These are phyloP conservation scores for Epicoccum sorghinum DNA, from an alignment of 2,329 filamentous ascomycete genomes.

Conservation along the genomic window DNA sequence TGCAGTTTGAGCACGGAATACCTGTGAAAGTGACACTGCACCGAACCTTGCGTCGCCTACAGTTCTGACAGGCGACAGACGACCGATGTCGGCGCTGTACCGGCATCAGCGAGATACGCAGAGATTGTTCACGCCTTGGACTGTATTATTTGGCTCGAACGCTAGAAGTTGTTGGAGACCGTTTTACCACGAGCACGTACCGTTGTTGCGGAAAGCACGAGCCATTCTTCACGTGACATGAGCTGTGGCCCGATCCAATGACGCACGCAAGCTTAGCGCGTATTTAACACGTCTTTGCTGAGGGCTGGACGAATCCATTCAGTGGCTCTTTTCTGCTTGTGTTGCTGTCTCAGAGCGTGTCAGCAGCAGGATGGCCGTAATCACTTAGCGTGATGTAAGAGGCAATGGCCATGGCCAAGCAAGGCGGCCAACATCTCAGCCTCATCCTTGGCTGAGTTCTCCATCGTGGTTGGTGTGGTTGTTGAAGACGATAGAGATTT, in stretches of 20 bases:
- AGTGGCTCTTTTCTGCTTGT: no score
- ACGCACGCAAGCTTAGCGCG: no score
- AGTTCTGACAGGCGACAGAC: slow-evolving; percentile 14
- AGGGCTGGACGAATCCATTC: no score
- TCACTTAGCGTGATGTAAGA: neutral
- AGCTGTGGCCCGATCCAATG: no score
- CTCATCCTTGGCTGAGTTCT: neutral
- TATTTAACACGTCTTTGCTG: no score
- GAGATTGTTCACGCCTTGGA: no score
- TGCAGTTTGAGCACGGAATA: slow-evolving; percentile 12
- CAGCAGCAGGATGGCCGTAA: neutral
- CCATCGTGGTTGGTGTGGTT: neutral
- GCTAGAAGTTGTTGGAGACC: no score
- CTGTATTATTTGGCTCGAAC: no score
- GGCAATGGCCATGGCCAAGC: neutral
- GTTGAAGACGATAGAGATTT: neutral
- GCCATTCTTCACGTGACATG: no score
- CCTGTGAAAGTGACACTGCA: slow-evolving; percentile 15
- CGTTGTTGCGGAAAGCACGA: no score
- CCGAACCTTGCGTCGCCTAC: slow-evolving; percentile 18
- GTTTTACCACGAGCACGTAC: no score
- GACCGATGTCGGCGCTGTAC: slow-evolving; percentile 13
- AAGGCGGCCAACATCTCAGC: neutral
- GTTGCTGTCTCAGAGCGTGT: no score
- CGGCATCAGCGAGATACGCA: neutral